Percentiles rank a stretch among this genome's conserved stretches.
phyloP scores from a whole-genome alignment of 1,139 yeast species.

The Magnusiomyces paraingens region DNA sequence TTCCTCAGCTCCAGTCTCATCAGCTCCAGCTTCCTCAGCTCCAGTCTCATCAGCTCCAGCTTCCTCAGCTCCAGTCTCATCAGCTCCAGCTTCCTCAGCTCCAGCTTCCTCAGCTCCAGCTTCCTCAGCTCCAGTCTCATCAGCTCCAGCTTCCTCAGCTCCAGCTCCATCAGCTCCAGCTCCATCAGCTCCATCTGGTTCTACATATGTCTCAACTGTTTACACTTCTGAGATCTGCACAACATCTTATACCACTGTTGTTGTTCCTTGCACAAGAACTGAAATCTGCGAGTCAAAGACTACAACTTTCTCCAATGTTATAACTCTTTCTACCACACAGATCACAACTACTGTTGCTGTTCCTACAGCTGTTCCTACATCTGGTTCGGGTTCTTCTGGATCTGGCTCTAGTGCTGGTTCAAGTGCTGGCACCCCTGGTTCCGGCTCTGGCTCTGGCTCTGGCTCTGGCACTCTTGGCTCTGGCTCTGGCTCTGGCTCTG shows the following conservation, averaged over 20 bases:
- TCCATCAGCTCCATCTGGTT: not conserved
- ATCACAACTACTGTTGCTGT: not conserved
- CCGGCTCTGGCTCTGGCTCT: not conserved
- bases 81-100: not conserved
- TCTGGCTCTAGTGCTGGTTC: not conserved
- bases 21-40: not conserved
- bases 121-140: not conserved
- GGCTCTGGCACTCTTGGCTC: not conserved
- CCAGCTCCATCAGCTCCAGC: not conserved
- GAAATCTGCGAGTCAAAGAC: slow-evolving; percentile 3
- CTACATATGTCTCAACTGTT: slow-evolving; percentile 1
- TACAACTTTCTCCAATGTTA: not conserved
- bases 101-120: not conserved
- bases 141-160: not conserved
- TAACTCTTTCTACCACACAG: not conserved
- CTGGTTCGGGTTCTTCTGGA: slow-evolving; percentile 3
- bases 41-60: not conserved
- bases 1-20: not conserved
- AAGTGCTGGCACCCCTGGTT: not conserved
- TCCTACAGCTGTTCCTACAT: not conserved
- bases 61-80: not conserved
- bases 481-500: not conserved
- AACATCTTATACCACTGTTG: slow-evolving; percentile 2
- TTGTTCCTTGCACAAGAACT: not conserved
- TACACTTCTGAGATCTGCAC: not conserved